Evolutionary conservation across 2,329 filamentous ascomycete genomes (phyloP).

Genomic region (Hymenoscyphus salicellus): DNA sequence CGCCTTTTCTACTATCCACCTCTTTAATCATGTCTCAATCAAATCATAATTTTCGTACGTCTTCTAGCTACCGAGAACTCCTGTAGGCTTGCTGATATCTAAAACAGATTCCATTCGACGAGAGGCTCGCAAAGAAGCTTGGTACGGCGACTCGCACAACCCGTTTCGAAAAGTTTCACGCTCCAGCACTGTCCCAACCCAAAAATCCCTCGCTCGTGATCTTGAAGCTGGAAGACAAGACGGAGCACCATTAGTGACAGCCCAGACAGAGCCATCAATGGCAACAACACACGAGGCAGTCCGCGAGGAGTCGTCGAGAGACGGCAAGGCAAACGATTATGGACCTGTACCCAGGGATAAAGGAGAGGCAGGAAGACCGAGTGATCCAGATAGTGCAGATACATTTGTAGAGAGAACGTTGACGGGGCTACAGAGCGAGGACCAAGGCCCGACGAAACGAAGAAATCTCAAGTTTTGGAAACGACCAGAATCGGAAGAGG

Average conservation of each 20-base stretch:
- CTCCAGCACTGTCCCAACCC: conserved; percentile 21
- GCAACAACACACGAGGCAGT: conserved; percentile 6
- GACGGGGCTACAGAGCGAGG: background rate
- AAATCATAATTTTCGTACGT: conserved; percentile 6
- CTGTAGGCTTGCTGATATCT: conserved; percentile 17
- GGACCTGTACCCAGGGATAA: background rate
- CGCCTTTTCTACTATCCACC: background rate
- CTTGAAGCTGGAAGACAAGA: conserved; percentile 12
- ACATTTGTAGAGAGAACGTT: conserved; percentile 17
- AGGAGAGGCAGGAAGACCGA: conserved; percentile 7
- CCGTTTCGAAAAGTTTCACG: conserved; percentile 30
- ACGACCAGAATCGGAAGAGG: conserved; percentile 13
- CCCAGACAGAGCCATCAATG: conserved; percentile 25
- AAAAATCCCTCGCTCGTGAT: conserved; percentile 9
- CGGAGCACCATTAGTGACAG: conserved; percentile 15
- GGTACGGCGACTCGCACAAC: conserved; percentile 34
- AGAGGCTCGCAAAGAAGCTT: conserved; percentile 34
- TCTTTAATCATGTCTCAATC: background rate
- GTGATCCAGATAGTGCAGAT: conserved; percentile 19
- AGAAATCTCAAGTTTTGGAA: conserved; percentile 23
- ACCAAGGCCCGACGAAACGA: conserved; percentile 15
- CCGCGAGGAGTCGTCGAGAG: background rate
- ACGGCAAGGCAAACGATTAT: background rate
- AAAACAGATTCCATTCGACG: conserved; percentile 29
- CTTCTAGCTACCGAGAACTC: background rate